Conservation (phyloP, 2,329 filamentous ascomycete species). For the Teratosphaeriaceae sp. region DNA sequence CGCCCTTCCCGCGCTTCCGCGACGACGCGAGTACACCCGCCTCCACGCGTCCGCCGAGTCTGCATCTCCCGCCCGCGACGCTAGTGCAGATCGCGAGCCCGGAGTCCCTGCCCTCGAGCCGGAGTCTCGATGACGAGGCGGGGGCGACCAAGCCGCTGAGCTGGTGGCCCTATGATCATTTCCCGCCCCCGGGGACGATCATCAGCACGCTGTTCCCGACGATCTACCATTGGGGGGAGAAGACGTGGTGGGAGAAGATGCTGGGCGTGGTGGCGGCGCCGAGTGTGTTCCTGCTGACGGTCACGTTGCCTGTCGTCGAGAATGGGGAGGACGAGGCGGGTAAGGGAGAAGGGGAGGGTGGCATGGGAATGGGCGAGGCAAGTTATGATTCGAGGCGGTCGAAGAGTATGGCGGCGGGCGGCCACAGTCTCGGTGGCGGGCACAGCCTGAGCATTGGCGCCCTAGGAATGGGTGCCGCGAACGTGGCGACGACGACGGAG, state of each 20-base stretch:
- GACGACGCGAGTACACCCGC: constrained; percentile 47
- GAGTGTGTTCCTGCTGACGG: constrained; percentile 80
- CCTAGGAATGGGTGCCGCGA: constrained; percentile 22
- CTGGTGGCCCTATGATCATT: constrained; percentile 75
- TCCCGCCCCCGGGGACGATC: constrained; percentile 67
- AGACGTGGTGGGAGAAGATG: constrained; percentile 76
- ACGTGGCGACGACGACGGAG: constrained; percentile 23
- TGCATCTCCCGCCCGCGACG: constrained; percentile 47
- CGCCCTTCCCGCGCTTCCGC: constrained; percentile 63
- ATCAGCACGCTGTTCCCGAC: constrained; percentile 79
- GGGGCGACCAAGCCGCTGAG: constrained; percentile 35
- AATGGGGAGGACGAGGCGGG: constrained; percentile 48
- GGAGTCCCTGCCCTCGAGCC: constrained; percentile 36
- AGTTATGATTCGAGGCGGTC: constrained; percentile 6
- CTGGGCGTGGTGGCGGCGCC: constrained; percentile 79
- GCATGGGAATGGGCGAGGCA: constrained; percentile 5
- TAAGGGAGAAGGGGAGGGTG: constrained; percentile 6
- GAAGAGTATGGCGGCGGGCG: constrained; percentile 12
- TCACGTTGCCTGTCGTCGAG: constrained; percentile 88
- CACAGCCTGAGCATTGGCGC: constrained; percentile 10
- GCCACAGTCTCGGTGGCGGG: constrained; percentile 6
- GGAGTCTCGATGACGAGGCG: constrained; percentile 18
- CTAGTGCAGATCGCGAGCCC: constrained; percentile 36
- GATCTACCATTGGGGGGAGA: constrained; percentile 71
- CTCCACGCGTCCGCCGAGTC: constrained; percentile 47